These are phyloP conservation scores for Epichloe bromicola DNA, from an alignment of 2,329 filamentous ascomycete genomes.

Conservation along the genomic window DNA sequence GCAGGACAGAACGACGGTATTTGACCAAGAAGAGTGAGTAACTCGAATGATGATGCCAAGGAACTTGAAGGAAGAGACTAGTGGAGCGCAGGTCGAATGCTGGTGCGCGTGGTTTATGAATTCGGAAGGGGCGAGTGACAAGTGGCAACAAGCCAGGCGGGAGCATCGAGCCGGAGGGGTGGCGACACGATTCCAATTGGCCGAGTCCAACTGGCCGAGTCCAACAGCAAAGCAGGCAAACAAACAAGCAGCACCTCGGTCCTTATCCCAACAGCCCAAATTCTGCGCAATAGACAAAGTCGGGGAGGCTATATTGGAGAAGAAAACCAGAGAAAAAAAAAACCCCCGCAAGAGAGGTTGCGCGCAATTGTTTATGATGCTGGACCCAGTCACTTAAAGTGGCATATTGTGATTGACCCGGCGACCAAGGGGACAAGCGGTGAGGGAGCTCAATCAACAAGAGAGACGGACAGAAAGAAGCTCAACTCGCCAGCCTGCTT, in stretches of 20 bases:
- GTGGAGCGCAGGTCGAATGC: background rate
- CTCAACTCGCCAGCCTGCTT: background rate
- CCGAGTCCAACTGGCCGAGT: background rate
- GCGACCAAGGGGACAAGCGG: slow-evolving; percentile 4
- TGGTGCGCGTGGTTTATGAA: background rate
- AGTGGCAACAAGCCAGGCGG: background rate
- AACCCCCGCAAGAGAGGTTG: background rate
- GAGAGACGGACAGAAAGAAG: background rate
- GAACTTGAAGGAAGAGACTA: background rate
- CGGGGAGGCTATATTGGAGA: background rate
- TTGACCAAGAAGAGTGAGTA: background rate
- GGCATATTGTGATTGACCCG: slow-evolving; percentile 3
- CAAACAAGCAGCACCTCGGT: background rate
- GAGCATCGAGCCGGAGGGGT: background rate
- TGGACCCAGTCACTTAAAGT: background rate
- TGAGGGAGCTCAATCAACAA: background rate
- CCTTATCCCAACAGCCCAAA: background rate
- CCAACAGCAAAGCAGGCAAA: background rate
- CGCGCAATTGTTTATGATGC: slow-evolving; percentile 1
- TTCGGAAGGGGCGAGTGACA: background rate
- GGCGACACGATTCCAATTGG: slow-evolving; percentile 1
- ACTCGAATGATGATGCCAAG: background rate
- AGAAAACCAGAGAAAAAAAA: background rate
- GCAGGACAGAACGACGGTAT: background rate
- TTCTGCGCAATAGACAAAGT: background rate